Base-by-base conservation (phyloP, 768 basidiomycete genomes). In the Lentinula boryana region DNA sequence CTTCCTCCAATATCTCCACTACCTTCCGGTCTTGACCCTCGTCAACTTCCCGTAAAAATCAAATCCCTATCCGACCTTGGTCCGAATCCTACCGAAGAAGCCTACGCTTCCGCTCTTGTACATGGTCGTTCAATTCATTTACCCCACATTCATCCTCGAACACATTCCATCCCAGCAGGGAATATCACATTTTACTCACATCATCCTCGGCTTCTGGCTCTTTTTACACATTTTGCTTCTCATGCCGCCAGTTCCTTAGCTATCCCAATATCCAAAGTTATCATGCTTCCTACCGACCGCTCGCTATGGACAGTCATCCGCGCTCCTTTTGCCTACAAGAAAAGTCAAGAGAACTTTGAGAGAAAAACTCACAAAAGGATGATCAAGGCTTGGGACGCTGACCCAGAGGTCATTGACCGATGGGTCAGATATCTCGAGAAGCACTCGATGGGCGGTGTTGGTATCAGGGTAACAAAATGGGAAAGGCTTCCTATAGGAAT, bases 331-430 rank as follows among this genome's bases (percentile, higher is more conserved):
- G 87, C 84, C 5, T 89, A 95, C 72, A 98, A 98, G 70, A 97
- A 96, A 74, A 77, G 83, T 16, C 95, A 98, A 73, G 95, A 98
- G 77, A 98, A 98, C 74, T 98, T 96, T 71, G 89, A 94, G 71
- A 78, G 92, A 31, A 83, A 78, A 67, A 86, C 88, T 57, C 90
- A 95, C 69, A 91, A 90, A 68, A 83, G 95, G 10, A 82, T 83
- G 41, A 85, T 98, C 74, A 95, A 94, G 73, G 91, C 94, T 0
- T 98, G 84, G 81, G 96, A 98, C 72, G 85, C 94, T 16, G 81
- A 95, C 68, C 76, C 82, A 3, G 84, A 87, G 65, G 86, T 93
- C 5, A 79, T 98, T 10, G 83, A 89, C 32, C 78, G 84, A 62
- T 97, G 90, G 92, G 74, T 93, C 57, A 75, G 80, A 64, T 98